A percentile compares a stretch with the other conserved stretches of the same genome.
Conservation (phyloP, 306 rosid genomes). For the Ziziphus jujuba region DNA sequence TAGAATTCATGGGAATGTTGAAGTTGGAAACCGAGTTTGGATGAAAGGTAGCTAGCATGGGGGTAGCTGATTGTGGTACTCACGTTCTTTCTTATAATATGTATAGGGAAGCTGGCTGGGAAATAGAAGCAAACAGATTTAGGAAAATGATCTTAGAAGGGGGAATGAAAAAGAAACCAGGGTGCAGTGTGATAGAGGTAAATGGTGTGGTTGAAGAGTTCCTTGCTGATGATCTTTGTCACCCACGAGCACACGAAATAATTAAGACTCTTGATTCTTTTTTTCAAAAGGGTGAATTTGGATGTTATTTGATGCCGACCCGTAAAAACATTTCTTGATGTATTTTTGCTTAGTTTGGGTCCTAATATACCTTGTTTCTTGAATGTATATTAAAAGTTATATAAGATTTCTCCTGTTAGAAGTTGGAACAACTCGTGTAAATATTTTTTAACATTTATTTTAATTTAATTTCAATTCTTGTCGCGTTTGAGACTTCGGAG, state of each 20-base stretch:
- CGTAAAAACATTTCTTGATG: background rate
- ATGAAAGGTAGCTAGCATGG: slow-evolving; percentile 59
- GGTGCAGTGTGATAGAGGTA: slow-evolving; percentile 80
- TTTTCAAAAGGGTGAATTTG: slow-evolving; percentile 17
- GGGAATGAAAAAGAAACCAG: slow-evolving; percentile 71
- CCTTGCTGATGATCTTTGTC: slow-evolving; percentile 71
- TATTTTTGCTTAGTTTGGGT: background rate
- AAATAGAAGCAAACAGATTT: slow-evolving; percentile 66
- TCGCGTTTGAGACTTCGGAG: too few species aligned
- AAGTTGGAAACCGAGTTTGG: slow-evolving; percentile 60
- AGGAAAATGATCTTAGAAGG: slow-evolving; percentile 46
- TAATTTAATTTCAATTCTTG: too few species aligned
- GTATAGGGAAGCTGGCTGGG: slow-evolving; percentile 73
- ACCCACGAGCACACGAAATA: slow-evolving; percentile 62
- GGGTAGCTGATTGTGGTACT: slow-evolving; percentile 58
- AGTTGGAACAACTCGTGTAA: too few species aligned
- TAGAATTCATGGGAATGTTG: slow-evolving; percentile 61
- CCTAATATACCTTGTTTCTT: background rate
- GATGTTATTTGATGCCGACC: background rate
- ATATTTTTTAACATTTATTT: too few species aligned
- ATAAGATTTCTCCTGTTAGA: too few species aligned
- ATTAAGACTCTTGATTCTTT: slow-evolving; percentile 55
- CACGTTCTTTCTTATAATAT: slow-evolving; percentile 72
- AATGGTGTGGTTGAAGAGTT: slow-evolving; percentile 72
- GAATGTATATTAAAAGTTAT: too few species aligned